These are phyloP conservation scores for Nothophytophthora sp. DNA, from an alignment of 352 stramenopile genomes.

Conservation along the genomic window DNA sequence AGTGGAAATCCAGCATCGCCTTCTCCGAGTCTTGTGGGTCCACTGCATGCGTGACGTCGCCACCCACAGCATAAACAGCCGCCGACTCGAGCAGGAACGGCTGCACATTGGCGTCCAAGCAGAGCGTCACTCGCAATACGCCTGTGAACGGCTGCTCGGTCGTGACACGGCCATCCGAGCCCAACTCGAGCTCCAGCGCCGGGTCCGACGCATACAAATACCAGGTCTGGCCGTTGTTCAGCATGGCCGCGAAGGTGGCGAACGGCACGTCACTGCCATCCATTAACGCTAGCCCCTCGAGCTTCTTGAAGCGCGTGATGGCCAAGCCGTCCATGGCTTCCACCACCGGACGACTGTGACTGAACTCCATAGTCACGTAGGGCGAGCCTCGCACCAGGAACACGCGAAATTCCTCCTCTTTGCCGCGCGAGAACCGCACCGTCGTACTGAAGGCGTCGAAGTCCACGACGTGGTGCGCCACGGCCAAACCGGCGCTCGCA, in stretches of 20 bases:
- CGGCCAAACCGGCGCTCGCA: constrained; percentile 5
- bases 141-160: constrained; percentile 45
- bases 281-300: constrained; percentile 37
- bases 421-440: constrained; percentile 50
- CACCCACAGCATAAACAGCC: constrained; percentile 55
- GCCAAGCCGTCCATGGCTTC: constrained; percentile 49
- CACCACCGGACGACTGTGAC: constrained; percentile 49
- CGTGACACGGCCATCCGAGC: constrained; percentile 32
- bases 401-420: constrained; percentile 44
- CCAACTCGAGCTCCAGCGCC: constrained; percentile 43
- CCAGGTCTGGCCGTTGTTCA: constrained; percentile 71
- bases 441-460: constrained; percentile 75
- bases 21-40: constrained; percentile 32
- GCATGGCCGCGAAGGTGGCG: constrained; percentile 45
- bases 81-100: constrained; percentile 62
- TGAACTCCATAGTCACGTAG: constrained; percentile 79
- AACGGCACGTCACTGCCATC: constrained; percentile 49
- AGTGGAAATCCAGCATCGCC: constrained; percentile 54
- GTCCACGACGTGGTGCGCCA: constrained; percentile 57
- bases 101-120: constrained; percentile 33
- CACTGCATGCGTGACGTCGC: constrained; percentile 46
- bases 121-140: constrained; percentile 55
- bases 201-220: constrained; percentile 64
- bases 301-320: constrained; percentile 52
- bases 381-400: constrained; percentile 79